These are phyloP conservation scores for Helminthosporium solani DNA, from an alignment of 2,329 filamentous ascomycete genomes.

Conservation along the genomic window DNA sequence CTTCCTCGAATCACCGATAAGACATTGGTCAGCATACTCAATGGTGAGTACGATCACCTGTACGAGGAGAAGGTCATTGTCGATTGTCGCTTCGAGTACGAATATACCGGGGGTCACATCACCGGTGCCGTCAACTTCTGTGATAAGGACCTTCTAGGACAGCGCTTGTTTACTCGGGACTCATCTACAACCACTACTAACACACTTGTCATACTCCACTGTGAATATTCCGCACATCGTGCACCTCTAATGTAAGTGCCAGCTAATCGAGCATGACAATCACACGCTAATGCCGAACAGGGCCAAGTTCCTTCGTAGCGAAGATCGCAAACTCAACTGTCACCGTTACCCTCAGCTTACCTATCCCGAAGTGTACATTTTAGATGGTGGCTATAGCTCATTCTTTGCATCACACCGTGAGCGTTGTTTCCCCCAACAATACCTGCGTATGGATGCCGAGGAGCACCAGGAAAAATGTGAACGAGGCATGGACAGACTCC, in stretches of 20 bases:
- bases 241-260: slow-evolving; percentile 77
- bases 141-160: slow-evolving; percentile 84
- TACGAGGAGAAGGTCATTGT: slow-evolving; percentile 85
- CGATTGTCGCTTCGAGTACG: slow-evolving; percentile 98
- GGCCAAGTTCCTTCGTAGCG: slow-evolving; percentile 85
- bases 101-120: slow-evolving; percentile 96
- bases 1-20: slow-evolving; percentile 82
- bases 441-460: slow-evolving; percentile 93
- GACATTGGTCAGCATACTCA: slow-evolving; percentile 82
- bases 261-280: background rate
- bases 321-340: slow-evolving; percentile 81
- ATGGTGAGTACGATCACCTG: slow-evolving; percentile 74
- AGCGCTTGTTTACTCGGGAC: slow-evolving; percentile 70
- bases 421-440: slow-evolving; percentile 90
- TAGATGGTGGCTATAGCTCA: slow-evolving; percentile 92
- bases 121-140: slow-evolving; percentile 93
- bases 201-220: slow-evolving; percentile 89
- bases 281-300: slow-evolving; percentile 35
- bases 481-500: slow-evolving; percentile 88
- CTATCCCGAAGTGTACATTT: slow-evolving; percentile 96
- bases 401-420: slow-evolving; percentile 80
- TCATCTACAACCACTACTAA: slow-evolving; percentile 65
- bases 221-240: slow-evolving; percentile 96
- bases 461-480: slow-evolving; percentile 92
- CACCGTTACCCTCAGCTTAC: slow-evolving; percentile 84